Evolutionary conservation across 2,329 filamentous ascomycete genomes (phyloP).

Genomic region (Leptographium flavum): DNA sequence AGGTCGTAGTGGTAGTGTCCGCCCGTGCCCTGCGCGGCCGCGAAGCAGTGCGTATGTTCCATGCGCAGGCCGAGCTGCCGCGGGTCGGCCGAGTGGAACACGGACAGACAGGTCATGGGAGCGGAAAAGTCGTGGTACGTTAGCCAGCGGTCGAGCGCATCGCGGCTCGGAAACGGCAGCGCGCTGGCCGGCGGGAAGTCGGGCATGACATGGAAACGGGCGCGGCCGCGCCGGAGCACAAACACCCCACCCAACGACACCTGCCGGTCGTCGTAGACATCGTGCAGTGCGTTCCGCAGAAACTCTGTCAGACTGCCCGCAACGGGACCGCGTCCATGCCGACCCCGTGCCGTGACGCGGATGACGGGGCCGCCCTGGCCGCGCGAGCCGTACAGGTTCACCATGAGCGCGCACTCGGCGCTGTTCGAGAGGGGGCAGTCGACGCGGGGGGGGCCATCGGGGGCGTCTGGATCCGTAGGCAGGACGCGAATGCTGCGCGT

Average conservation of each 20-base stretch:
- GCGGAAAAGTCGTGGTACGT: slow-evolving; percentile 22
- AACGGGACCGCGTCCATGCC: slow-evolving; percentile 10
- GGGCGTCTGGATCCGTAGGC: slow-evolving; percentile 13
- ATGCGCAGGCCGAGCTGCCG: slow-evolving; percentile 24
- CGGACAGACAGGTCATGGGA: slow-evolving; percentile 24
- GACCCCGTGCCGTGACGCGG: not conserved
- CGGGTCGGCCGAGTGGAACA: slow-evolving; percentile 25
- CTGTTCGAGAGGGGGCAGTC: not conserved
- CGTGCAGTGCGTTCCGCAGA: slow-evolving; percentile 17
- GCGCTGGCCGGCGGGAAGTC: slow-evolving; percentile 21
- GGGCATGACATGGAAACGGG: slow-evolving; percentile 28
- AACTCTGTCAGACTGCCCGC: slow-evolving; percentile 20
- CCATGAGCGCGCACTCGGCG: slow-evolving; percentile 25
- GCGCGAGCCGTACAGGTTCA: slow-evolving; percentile 24
- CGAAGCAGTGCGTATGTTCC: slow-evolving; percentile 33
- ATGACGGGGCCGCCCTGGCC: slow-evolving; percentile 21
- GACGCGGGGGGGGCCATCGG: slow-evolving; percentile 11
- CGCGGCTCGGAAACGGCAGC: slow-evolving; percentile 16
- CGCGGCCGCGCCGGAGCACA: slow-evolving; percentile 21
- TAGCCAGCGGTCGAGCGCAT: slow-evolving; percentile 23
- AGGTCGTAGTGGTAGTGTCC: slow-evolving; percentile 31
- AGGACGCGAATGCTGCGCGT: slow-evolving; percentile 13
- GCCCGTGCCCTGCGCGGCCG: slow-evolving; percentile 16
- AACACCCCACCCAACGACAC: slow-evolving; percentile 28
- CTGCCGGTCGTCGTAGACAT: slow-evolving; percentile 18